Conservation (phyloP, 345 rosid species). For the Populus euphratica region DNA sequence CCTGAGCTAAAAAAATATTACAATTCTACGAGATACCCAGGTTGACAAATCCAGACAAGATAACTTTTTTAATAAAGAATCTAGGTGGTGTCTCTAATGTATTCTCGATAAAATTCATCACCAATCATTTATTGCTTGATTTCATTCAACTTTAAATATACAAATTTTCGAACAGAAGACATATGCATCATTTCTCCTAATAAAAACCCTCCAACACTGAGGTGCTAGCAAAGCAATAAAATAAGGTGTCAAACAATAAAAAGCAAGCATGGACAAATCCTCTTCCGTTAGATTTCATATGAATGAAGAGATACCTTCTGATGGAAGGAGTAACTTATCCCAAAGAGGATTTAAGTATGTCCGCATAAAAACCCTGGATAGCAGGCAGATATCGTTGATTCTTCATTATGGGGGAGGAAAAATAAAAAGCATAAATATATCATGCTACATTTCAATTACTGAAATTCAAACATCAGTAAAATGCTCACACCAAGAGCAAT, state of each 20-base stretch:
- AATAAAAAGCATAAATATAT: not conserved
- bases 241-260: not conserved
- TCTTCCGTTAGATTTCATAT: not conserved
- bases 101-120: not conserved
- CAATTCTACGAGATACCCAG: not conserved
- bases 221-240: not conserved
- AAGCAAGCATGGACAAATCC: not conserved
- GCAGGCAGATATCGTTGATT: constrained; percentile 21
- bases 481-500: constrained; percentile 5
- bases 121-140: not conserved
- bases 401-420: constrained; percentile 10
- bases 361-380: constrained; percentile 75
- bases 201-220: not conserved
- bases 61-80: not conserved
- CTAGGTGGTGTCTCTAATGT: not conserved
- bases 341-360: constrained; percentile 80
- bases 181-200: not conserved
- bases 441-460: not conserved
- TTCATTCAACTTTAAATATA: not conserved
- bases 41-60: not conserved
- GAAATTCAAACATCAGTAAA: not conserved
- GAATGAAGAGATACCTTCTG: constrained; percentile 50
- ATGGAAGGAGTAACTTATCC: constrained; percentile 70
- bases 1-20: not conserved
- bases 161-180: not conserved